Conservation (phyloP, 2,329 filamentous ascomycete species). For the Botrytis aclada region DNA sequence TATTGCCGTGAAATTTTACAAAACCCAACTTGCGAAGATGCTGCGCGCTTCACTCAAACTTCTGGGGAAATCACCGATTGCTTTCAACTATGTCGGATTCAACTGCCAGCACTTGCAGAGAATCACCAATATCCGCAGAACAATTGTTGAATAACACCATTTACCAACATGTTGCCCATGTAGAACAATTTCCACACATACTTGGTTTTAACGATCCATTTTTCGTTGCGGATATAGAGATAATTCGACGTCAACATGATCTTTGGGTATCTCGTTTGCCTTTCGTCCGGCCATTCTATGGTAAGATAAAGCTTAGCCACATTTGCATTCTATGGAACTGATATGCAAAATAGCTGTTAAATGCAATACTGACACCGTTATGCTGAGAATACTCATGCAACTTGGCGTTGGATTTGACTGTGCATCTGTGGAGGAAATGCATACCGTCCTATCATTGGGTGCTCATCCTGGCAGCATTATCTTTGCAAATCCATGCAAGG, state of each 20-base stretch:
- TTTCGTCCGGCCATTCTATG: not conserved
- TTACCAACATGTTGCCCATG: not conserved
- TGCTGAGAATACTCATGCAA: not conserved
- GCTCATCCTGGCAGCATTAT: not conserved
- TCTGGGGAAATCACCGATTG: not conserved
- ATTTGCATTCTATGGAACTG: not conserved
- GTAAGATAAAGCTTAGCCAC: not conserved
- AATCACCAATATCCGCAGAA: not conserved
- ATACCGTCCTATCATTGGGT: not conserved
- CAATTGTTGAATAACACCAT: not conserved
- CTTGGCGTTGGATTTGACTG: not conserved
- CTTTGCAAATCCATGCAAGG: conserved; percentile 3
- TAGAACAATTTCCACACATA: not conserved
- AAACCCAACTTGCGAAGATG: not conserved
- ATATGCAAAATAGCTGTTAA: not conserved
- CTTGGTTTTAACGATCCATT: not conserved
- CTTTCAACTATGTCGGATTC: not conserved
- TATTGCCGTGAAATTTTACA: not conserved
- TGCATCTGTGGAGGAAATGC: not conserved
- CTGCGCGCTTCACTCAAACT: not conserved
- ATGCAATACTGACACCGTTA: not conserved
- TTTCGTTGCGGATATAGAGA: not conserved
- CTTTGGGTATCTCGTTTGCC: not conserved
- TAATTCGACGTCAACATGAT: not conserved
- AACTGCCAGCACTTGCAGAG: not conserved